A percentile compares a stretch with the other conserved stretches of the same genome.
Conservation (phyloP, 345 rosid genomes). For the Aquilaria malaccensis region DNA sequence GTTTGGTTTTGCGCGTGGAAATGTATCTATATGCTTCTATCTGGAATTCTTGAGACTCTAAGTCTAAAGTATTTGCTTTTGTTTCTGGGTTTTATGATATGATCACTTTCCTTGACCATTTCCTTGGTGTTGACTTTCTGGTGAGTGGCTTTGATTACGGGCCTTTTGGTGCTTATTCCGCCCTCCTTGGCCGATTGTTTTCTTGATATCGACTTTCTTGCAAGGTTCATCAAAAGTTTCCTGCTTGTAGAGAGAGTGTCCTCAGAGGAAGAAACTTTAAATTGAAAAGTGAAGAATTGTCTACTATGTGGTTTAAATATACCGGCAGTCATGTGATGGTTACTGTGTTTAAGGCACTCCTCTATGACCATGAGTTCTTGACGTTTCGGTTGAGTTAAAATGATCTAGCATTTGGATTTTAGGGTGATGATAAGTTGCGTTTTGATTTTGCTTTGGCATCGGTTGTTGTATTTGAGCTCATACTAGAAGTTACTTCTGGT, state of each 20-base stretch:
- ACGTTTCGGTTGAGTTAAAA: no score
- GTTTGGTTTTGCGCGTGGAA: background rate
- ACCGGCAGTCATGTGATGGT: no score
- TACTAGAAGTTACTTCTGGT: background rate
- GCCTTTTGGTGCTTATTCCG: slow-evolving; percentile 9
- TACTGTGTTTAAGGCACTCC: no score
- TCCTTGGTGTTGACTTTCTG: slow-evolving; percentile 12
- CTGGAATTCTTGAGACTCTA: slow-evolving; percentile 5
- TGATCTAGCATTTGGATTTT: background rate
- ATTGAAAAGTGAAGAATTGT: no score
- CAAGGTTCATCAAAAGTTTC: background rate
- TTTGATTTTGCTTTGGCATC: slow-evolving; percentile 3
- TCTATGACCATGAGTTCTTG: no score
- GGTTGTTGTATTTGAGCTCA: slow-evolving; percentile 4
- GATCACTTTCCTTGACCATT: slow-evolving; percentile 2
- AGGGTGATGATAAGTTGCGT: background rate
- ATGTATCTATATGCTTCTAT: background rate
- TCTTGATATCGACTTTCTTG: slow-evolving; percentile 7
- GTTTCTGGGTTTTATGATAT: slow-evolving; percentile 7
- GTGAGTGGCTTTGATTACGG: slow-evolving; percentile 2
- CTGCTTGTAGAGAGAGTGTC: background rate
- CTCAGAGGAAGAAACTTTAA: background rate
- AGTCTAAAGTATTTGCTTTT: no score
- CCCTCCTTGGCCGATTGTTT: slow-evolving; percentile 1
- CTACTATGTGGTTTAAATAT: no score